A percentile compares a stretch with the other conserved stretches of the same genome.
Evolutionary conservation across 2,329 filamentous ascomycete species (phyloP).

Genomic region (Epichloe bromicola): DNA sequence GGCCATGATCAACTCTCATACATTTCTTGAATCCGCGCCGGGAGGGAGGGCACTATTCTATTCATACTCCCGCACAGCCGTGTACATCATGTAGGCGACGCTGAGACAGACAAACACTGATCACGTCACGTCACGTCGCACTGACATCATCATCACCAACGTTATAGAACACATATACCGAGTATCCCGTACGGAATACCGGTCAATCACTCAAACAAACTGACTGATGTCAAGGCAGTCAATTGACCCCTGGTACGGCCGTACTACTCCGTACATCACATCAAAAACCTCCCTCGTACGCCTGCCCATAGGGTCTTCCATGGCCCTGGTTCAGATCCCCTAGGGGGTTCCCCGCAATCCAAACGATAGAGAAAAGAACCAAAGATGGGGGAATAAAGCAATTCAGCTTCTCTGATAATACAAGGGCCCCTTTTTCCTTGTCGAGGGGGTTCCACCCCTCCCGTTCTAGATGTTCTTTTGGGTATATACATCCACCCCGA

Average conservation of each 20-base stretch:
- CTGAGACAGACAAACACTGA: no score
- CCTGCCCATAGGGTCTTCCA: background rate
- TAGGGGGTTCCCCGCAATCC: no score
- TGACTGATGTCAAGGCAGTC: background rate
- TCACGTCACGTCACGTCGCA: no score
- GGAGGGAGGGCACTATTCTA: no score
- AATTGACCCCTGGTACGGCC: background rate
- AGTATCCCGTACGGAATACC: no score
- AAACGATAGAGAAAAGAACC: background rate
- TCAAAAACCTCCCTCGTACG: background rate
- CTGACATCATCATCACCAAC: no score
- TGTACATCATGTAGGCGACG: no score
- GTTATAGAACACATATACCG: no score
- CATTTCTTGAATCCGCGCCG: no score
- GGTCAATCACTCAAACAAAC: background rate
- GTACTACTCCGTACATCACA: background rate
- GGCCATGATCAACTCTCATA: background rate
- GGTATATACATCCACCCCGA: conserved; percentile 4
- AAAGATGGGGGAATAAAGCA: background rate
- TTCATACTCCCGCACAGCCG: no score
- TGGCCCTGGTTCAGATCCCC: background rate
- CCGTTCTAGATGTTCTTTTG: conserved; percentile 2
- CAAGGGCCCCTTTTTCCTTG: background rate
- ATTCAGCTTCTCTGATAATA: background rate
- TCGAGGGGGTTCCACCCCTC: background rate